Evolutionary conservation across 2,329 filamentous ascomycete species (phyloP).

Genomic region (Chaetoscypha palmicola): DNA sequence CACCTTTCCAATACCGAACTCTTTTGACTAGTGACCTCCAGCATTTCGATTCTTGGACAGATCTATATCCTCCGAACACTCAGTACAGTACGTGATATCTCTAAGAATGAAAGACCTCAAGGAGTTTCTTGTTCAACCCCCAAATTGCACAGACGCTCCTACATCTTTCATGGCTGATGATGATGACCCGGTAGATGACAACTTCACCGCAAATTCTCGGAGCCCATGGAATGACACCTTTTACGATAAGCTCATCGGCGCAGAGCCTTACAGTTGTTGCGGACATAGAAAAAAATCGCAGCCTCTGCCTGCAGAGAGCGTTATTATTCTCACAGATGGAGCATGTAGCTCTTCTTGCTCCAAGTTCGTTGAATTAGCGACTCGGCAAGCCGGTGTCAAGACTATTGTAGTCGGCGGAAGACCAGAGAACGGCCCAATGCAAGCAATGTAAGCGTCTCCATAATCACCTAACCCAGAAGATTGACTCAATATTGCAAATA

Average conservation of each 20-base stretch:
- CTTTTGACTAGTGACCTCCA: conserved; percentile 2
- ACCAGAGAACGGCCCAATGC: conserved; percentile 40
- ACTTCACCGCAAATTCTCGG: conserved; percentile 6
- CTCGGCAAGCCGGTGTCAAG: conserved; percentile 43
- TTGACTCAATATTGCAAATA: too few relatives aligned
- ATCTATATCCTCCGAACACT: too few relatives aligned
- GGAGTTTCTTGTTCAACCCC: too few relatives aligned
- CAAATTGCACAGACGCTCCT: too few relatives aligned
- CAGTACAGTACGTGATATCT: too few relatives aligned
- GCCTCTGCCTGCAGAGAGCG: conserved; percentile 34
- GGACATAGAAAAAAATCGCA: conserved; percentile 12
- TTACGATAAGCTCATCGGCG: conserved; percentile 6
- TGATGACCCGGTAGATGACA: too few relatives aligned
- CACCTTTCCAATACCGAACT: conserved; percentile 3
- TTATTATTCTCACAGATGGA: conserved; percentile 44
- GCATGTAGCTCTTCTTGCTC: conserved; percentile 51
- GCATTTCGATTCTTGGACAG: conserved; percentile 10
- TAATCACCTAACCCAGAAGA: too few relatives aligned
- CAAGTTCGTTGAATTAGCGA: conserved; percentile 46
- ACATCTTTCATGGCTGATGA: too few relatives aligned
- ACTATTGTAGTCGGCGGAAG: conserved; percentile 45
- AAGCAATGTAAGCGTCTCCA: too few relatives aligned
- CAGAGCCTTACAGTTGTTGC: conserved; percentile 24
- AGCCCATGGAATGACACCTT: conserved; percentile 5
- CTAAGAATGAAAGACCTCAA: too few relatives aligned